These are phyloP conservation scores for Nicotiana tomentosiformis DNA, from an alignment of 257 asterid genomes.

Conservation along the genomic window DNA sequence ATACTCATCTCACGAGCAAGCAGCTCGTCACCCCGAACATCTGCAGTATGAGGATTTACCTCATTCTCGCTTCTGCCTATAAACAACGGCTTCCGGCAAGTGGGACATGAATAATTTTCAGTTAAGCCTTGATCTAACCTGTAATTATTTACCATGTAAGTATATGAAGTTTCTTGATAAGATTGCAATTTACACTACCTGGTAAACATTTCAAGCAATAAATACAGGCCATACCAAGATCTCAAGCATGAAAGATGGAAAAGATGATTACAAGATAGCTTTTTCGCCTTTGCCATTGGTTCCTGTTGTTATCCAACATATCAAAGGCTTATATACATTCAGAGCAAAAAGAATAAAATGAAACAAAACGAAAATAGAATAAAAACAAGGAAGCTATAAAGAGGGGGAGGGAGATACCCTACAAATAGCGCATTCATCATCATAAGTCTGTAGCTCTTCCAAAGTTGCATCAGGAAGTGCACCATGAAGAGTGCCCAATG, in stretches of 20 bases:
- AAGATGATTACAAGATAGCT: conserved; percentile 81
- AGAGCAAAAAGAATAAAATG: conserved; percentile 9
- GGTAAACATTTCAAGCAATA: conserved; percentile 6
- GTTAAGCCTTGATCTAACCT: conserved; percentile 89
- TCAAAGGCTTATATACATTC: conserved; percentile 16
- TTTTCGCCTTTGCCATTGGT: conserved; percentile 97
- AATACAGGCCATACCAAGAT: conserved; percentile 56
- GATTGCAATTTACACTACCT: not conserved
- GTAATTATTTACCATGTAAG: conserved; percentile 17
- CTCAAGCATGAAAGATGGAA: conserved; percentile 94
- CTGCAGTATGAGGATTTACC: conserved; percentile 40
- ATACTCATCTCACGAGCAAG: conserved; percentile 86
- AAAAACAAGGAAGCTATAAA: not conserved
- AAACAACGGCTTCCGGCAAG: conserved; percentile 91
- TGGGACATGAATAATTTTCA: conserved; percentile 93
- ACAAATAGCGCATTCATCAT: conserved; percentile 95
- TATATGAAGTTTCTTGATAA: conserved; percentile 7
- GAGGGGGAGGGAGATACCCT: conserved; percentile 46
- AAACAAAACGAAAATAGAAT: not conserved
- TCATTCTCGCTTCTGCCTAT: conserved; percentile 44
- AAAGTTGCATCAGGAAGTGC: conserved; percentile 91
- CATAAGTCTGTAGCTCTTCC: conserved; percentile 75
- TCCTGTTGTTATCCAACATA: conserved; percentile 47
- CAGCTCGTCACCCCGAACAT: conserved; percentile 73
- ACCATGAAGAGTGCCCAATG: conserved; percentile 84